Base-by-base conservation (phyloP, 2,329 filamentous ascomycete genomes). In the Calonectria pteridis region DNA sequence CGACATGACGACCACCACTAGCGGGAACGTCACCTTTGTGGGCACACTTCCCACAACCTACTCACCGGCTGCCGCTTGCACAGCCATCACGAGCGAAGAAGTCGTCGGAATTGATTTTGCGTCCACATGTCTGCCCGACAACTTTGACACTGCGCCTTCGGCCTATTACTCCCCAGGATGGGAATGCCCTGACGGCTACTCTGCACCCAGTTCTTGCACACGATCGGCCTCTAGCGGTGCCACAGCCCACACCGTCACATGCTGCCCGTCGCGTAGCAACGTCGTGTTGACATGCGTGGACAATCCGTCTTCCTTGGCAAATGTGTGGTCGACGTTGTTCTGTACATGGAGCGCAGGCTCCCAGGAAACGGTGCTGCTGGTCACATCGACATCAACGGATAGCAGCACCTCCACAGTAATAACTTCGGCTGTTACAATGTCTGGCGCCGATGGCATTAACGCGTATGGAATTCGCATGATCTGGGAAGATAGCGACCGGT, bases 401-500 rank as follows among this genome's bases (percentile, higher is more conserved):
- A 51, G 28, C 11, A 53, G 35, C 50, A 37, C 35, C 3, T 67
- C 69, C 7, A 80, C 79, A 5, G 78, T 74, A 5, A 83, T 81
- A 1, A 66, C 63, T 10, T 23, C 53, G 2, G 69, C 59, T 6
- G 69, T 73, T 4, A 78, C 70, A 4, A 78, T 84, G 68, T 71
- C 49, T 5, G 77, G 76, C 9, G 77, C 72, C 0, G 79, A 73
- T 1, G 83, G 81, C 3, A 74, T 85, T 31, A 83, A 84, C 43
- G 84, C 83, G 0, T 84, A 77, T 53, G 83, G 83, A 40, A 64
- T 85, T 14, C 78, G 81, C 10, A 85, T 85, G 83, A 79, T 85
- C 14, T 82, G 83, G 65, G 77, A 84, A 49, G 50, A 73, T n/a
- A 82, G 76, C 10, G 82, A 84, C 46, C 29, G 81, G 3, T 26